Base-by-base conservation (phyloP, 2,329 filamentous ascomycete genomes). In the Curvularia verruculosa region DNA sequence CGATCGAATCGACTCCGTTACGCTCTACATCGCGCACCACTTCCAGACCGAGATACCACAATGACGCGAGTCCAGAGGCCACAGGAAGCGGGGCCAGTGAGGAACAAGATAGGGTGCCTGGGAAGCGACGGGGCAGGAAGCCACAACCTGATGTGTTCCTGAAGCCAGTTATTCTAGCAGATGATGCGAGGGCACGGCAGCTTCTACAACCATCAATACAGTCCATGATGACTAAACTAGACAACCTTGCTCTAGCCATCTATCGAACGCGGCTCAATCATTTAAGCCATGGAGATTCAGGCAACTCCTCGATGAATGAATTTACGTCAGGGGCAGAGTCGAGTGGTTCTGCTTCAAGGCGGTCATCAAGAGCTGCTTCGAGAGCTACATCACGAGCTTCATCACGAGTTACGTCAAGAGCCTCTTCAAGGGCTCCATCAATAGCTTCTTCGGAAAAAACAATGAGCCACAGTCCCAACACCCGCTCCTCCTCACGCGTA, bases 181-280 rank as follows among this genome's bases (percentile, higher is more conserved):
- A 96, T 65, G 92, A 96, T 63, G 87, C 89, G 1, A 72, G 81
- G 46, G 90, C 91, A 0, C 80, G 83, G 56, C 72, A 76, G 1
- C 79, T 96, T 5, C 78, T 96, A 15, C 82, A 83, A 0, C 91
- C 92, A 0, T 83, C 85, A 0, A 83, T 90, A 10, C 82, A 87
- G n/a, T 88, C 91, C 63, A 83, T 93, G 15, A 80, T 96, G 8
- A 77, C 81, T 1, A 85, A 86, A 34, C 72, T 96, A 1, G 91
- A 97, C 65, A 75, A 80, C 5, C 82, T 94, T 0, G 82, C 96
- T 5, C 80, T 82, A 28, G 85, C 87, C 3, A 80, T 98, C 13
- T 91, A 93, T 70, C 85, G 87, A 56, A 82, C 85, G 1, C 84
- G 88, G 36, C 78, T 84, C 41, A 83, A 86, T 2, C 84, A 83